Conservation (phyloP, 139 green algal species). For the Ulvella scutata region DNA sequence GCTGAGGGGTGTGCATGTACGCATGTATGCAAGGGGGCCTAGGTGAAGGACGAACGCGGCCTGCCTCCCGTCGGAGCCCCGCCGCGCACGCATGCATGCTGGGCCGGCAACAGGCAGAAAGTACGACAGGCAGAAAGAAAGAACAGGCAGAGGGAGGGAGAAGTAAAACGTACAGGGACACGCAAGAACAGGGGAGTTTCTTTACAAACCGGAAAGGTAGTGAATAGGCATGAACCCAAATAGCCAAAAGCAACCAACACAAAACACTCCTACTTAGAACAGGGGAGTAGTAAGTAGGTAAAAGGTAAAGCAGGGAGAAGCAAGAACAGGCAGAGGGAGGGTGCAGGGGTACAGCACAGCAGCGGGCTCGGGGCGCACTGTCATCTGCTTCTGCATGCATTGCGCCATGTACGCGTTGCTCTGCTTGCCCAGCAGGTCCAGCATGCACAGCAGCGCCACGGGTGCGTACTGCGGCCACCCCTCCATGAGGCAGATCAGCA, state of each 20-base stretch:
- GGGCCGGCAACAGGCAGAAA: too few species aligned
- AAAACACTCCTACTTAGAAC: neutral
- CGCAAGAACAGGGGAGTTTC: too few species aligned
- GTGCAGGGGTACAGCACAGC: neutral
- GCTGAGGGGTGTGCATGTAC: too few species aligned
- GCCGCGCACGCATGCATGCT: too few species aligned
- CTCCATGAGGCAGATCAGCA: conserved; percentile 1
- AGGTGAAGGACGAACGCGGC: too few species aligned
- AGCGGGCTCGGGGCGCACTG: neutral
- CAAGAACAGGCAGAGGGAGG: neutral
- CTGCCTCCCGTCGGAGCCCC: too few species aligned
- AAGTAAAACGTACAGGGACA: too few species aligned
- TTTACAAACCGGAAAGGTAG: too few species aligned
- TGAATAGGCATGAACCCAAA: too few species aligned
- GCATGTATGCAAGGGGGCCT: too few species aligned
- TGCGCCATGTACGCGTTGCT: neutral
- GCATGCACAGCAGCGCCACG: neutral
- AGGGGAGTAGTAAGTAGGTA: neutral
- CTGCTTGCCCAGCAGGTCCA: conserved; percentile 4
- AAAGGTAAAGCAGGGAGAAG: neutral
- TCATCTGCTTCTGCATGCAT: neutral
- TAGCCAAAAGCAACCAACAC: neutral
- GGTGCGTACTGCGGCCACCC: neutral
- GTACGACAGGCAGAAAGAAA: too few species aligned
- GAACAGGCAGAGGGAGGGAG: too few species aligned